Evolutionary conservation across 2,329 filamentous ascomycete genomes (phyloP), one percentile per base, ranked within the genome.

Genomic region (Epichloe festucae): DNA sequence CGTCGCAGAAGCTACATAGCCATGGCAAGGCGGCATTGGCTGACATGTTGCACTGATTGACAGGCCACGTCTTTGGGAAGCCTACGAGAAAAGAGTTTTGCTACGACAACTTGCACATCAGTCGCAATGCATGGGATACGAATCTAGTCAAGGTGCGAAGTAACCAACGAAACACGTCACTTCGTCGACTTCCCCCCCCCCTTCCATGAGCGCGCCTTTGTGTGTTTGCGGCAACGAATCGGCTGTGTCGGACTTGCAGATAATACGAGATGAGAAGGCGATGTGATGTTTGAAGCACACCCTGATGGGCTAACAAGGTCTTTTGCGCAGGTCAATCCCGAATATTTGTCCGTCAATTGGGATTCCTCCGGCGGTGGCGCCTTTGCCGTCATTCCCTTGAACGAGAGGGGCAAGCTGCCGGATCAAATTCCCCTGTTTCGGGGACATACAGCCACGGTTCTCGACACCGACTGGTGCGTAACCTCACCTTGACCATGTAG

Each of bases 11-110:
- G 35, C 36, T 35, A n/a, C 36, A 11, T 41, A 8, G 12, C 6
- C 21, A 23, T 45, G 19, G 21, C 14, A 15, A 39, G n/a, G 21
- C n/a, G 17, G 21, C 14, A 15, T 39, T 41, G 21, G 35, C 51
- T 48, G 51, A 52, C 40, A 21, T n/a, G 40, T 36, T 36, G 19
- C 23, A 7, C 21, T 45, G 10, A 48, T 21, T 6, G 19, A 34
- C 70, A 96, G 91, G 91, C 77, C 93, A 98, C 78, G 87, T 98
- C 74, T 98, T 96, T 75, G 93, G 93, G 68, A 93, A 94, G 73
- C 75, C 89, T 56, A 94, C 90, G 59, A 85, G 88, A 72, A 96
- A 95, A 80, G 93, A 98, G 70, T 87, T 88, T 79, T 96, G 90
- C 77, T 98, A 97, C 73, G 93, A 98, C 71, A 97, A 97, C 71